Base-by-base conservation (phyloP, 1,139 yeast species). In the Candida frijolesensis region DNA sequence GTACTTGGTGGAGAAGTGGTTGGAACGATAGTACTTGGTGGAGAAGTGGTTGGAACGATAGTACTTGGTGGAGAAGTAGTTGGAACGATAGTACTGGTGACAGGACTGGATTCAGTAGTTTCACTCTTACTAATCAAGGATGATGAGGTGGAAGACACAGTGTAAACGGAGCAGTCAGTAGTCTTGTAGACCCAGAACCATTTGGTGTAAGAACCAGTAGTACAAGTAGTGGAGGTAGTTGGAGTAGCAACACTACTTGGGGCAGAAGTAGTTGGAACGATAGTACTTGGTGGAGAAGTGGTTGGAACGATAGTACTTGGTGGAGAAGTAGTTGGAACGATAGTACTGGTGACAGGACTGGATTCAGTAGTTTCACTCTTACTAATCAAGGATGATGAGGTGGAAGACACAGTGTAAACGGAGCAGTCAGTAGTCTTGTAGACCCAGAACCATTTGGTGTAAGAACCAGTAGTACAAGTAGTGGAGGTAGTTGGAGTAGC, bases 301-400 rank as follows among this genome's bases (percentile, higher is more conserved):
- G 68, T 62, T 51, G 63, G 62, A 34, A 55, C 58, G 44, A 45
- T 3, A 5, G 43, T 27, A 27, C 34, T 40, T 19, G 22, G 22
- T 27, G 25, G 11, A 9, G 14, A 8, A 15, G 15, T 51, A 52
- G 68, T 62, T 50, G 63, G 62, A 34, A 55, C 58, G 42, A 45
- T 3, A 5, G 34, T 27, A 14, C 34, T 40, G n/a, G 10, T 11
- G 16, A 7, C 15, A n/a, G 45, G 30, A 10, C 29, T 9, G 35
- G 63, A 37, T 38, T 55, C 51, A 19, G 44, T 50, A 37, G 53
- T 48, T 44, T 57, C 42, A 33, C 54, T 53, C 27, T 55, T 44
- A 35, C 68, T 19, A 46, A 38, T 12, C 30, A 19, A 38, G 6
- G 32, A 38, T 4, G 42, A 38, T n/a, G 42, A 38, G 12, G 16